Evolutionary conservation across 345 rosid genomes (phyloP).

Genomic region (Eucalyptus grandis): DNA sequence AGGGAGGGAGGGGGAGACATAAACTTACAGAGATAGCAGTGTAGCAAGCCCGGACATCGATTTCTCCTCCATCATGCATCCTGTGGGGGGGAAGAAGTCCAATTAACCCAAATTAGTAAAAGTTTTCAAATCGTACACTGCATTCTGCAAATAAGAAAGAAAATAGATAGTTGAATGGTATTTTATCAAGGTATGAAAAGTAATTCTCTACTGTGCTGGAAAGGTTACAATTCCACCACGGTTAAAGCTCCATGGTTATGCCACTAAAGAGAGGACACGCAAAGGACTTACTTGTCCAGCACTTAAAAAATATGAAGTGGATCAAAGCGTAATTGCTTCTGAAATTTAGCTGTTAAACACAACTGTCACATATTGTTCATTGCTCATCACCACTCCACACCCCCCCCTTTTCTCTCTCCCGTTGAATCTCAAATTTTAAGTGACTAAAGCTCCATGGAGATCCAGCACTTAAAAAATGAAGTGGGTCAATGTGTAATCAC

Average conservation of each 20-base stretch:
- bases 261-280: neutral
- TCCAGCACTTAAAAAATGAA: too few species aligned
- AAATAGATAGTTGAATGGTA: neutral
- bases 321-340: neutral
- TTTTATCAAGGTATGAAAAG: neutral
- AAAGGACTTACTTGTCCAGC: neutral
- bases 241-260: neutral
- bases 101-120: neutral
- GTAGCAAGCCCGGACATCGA: constrained; percentile 93
- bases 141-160: neutral
- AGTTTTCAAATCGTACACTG: neutral
- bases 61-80: constrained; percentile 97
- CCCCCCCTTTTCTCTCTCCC: neutral
- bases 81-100: constrained; percentile 5
- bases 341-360: neutral
- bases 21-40: constrained; percentile 81
- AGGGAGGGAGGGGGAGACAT: neutral
- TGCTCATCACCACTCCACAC: neutral
- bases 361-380: neutral
- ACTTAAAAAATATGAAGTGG: neutral
- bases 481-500: too few species aligned
- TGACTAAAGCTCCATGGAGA: too few species aligned
- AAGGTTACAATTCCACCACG: neutral
- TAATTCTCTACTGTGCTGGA: neutral
- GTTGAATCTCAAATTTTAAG: too few species aligned